Evolutionary conservation across 768 basidiomycete genomes (phyloP).

Genomic region (Tephrocybe sp.): DNA sequence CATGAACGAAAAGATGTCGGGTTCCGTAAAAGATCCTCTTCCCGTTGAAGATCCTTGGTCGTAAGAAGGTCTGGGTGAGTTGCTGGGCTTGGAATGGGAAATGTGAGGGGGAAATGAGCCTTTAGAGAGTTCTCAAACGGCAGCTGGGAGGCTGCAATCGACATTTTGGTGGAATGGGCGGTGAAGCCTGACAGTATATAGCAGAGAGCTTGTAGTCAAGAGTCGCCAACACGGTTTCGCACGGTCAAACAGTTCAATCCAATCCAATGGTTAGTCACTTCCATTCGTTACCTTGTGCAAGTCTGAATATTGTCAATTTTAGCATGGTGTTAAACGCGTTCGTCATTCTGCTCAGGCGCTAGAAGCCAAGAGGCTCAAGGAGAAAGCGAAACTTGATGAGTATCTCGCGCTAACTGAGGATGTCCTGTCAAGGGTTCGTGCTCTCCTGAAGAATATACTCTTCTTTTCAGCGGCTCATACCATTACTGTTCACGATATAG

Average conservation of each 20-base stretch:
- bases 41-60: constrained; percentile 76
- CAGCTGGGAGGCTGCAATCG: constrained; percentile 51
- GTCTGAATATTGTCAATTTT: constrained; percentile 8
- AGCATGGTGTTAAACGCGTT: constrained; percentile 75
- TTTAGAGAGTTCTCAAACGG: constrained; percentile 47
- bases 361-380: constrained; percentile 68
- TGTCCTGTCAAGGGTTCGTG: constrained; percentile 63
- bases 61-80: constrained; percentile 78
- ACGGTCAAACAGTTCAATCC: background rate
- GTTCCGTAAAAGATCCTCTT: constrained; percentile 93
- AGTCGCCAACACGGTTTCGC: constrained; percentile 5
- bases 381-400: constrained; percentile 73
- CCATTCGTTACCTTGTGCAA: background rate
- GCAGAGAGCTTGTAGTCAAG: constrained; percentile 3
- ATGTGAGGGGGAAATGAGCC: constrained; percentile 78
- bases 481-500: constrained; percentile 37
- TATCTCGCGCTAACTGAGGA: constrained; percentile 68
- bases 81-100: constrained; percentile 78
- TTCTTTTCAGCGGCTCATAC: constrained; percentile 10
- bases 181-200: constrained; percentile 1
- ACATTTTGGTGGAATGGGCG: constrained; percentile 40
- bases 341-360: constrained; percentile 57
- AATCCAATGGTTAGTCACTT: constrained; percentile 17
- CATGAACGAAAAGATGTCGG: constrained; percentile 90
- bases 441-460: background rate